Percentiles rank a stretch among this genome's conserved stretches.
phyloP scores from a whole-genome alignment of 2,329 filamentous ascomycete genomes.

The Macroventuria anomochaeta region DNA sequence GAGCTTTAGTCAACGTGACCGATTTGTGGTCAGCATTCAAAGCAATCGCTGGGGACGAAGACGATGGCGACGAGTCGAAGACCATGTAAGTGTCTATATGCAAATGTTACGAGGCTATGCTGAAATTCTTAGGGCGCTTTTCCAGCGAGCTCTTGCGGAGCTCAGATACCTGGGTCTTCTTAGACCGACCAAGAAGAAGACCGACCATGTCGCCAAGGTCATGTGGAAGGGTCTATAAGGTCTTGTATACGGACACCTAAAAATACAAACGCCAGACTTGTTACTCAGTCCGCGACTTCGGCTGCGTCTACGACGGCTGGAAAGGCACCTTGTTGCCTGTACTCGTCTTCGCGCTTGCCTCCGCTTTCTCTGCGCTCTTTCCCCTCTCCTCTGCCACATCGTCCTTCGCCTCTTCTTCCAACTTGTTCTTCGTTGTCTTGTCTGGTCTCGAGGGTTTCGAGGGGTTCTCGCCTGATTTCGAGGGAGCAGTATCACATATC shows the following conservation, averaged over 20 bases:
- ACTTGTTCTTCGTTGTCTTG: slow-evolving; percentile 1
- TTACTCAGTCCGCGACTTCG: slow-evolving; percentile 19
- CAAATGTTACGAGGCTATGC: background rate
- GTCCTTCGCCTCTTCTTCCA: slow-evolving; percentile 11
- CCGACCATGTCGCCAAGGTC: slow-evolving; percentile 88
- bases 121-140: slow-evolving; percentile 63
- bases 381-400: slow-evolving; percentile 7
- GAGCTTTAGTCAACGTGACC: slow-evolving; percentile 76
- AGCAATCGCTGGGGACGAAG: slow-evolving; percentile 63
- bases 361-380: slow-evolving; percentile 7
- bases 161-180: slow-evolving; percentile 85
- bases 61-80: slow-evolving; percentile 55
- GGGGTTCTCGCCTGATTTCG: slow-evolving; percentile 3
- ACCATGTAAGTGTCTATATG: slow-evolving; percentile 50
- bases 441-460: background rate
- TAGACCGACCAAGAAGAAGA: slow-evolving; percentile 88
- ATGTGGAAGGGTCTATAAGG: slow-evolving; percentile 74
- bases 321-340: slow-evolving; percentile 6
- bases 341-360: slow-evolving; percentile 12
- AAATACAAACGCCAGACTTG: background rate
- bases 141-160: slow-evolving; percentile 86
- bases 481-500: slow-evolving; percentile 73
- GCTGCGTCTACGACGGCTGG: slow-evolving; percentile 27
- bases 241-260: slow-evolving; percentile 1
- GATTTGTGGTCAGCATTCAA: slow-evolving; percentile 82